These are phyloP conservation scores for Candida manassasensis DNA, from an alignment of 805 yeast species.

Conservation along the genomic window DNA sequence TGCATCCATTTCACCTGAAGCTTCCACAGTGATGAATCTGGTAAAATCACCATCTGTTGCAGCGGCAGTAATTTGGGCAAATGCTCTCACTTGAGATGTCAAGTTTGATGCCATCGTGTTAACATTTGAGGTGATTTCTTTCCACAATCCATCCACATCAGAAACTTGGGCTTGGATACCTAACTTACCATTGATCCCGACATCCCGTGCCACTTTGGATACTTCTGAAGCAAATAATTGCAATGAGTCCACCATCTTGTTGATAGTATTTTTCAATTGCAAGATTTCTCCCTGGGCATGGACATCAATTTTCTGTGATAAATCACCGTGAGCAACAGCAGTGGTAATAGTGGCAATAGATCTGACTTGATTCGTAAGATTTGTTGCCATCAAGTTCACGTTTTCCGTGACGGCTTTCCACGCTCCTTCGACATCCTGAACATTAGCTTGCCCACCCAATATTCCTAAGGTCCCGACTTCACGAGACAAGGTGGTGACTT, in stretches of 20 bases:
- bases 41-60: slow-evolving; percentile 94
- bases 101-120: slow-evolving; percentile 92
- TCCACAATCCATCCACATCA: slow-evolving; percentile 91
- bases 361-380: slow-evolving; percentile 70
- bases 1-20: slow-evolving; percentile 85
- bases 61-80: slow-evolving; percentile 90
- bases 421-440: slow-evolving; percentile 48
- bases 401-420: slow-evolving; percentile 48
- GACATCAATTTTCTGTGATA: slow-evolving; percentile 79
- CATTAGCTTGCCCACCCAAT: slow-evolving; percentile 48
- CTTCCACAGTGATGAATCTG: slow-evolving; percentile 84
- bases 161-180: slow-evolving; percentile 90
- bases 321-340: slow-evolving; percentile 87
- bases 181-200: slow-evolving; percentile 87
- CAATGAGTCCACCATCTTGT: slow-evolving; percentile 88
- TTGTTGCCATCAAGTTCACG: slow-evolving; percentile 45
- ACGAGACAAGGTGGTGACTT: slow-evolving; percentile 42
- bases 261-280: slow-evolving; percentile 80
- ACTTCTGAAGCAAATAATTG: slow-evolving; percentile 87
- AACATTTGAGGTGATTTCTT: slow-evolving; percentile 85
- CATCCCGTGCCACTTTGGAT: slow-evolving; percentile 85
- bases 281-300: slow-evolving; percentile 89
- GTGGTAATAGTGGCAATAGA: slow-evolving; percentile 87
- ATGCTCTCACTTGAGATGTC: slow-evolving; percentile 88
- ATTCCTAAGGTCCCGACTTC: slow-evolving; percentile 47